A percentile compares a stretch with the other conserved stretches of the same genome.
These are phyloP conservation scores for Ogataea ramenticola DNA, from an alignment of 805 yeast genomes.

Conservation along the genomic window DNA sequence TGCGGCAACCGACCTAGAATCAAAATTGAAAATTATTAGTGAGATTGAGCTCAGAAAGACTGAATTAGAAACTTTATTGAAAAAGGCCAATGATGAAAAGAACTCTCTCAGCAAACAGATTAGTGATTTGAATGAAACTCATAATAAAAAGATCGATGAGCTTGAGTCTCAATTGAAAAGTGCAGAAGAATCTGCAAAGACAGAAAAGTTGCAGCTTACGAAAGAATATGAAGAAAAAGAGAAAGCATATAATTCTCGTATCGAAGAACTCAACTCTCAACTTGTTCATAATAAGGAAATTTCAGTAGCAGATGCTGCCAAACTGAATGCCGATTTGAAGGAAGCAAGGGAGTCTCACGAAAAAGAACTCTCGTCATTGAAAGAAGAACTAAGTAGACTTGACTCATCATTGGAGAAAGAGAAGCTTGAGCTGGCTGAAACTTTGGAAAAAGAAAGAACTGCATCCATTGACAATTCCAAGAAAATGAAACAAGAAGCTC, in stretches of 20 bases:
- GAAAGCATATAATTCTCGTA: not conserved
- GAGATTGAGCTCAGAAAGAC: not conserved
- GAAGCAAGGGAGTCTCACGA: not conserved
- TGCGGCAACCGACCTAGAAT: not conserved
- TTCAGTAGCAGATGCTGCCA: not conserved
- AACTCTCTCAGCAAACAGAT: not conserved
- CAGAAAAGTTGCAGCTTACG: not conserved
- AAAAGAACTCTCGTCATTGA: not conserved
- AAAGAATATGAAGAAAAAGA: not conserved
- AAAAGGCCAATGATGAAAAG: not conserved
- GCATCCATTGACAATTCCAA: slow-evolving; percentile 1
- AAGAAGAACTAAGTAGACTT: not conserved
- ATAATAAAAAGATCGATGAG: not conserved
- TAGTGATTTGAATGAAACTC: not conserved
- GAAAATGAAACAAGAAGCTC: slow-evolving; percentile 1
- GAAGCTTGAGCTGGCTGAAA: not conserved
- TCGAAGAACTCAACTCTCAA: not conserved
- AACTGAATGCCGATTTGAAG: not conserved
- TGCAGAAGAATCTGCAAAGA: not conserved
- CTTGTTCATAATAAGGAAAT: not conserved
- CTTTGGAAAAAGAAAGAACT: not conserved
- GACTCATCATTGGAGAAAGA: not conserved
- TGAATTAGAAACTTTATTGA: not conserved
- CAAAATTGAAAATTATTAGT: not conserved
- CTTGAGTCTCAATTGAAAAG: not conserved